These are phyloP conservation scores for Carex littledalei DNA, from an alignment of 176 grass and related monocot species.

Conservation along the genomic window DNA sequence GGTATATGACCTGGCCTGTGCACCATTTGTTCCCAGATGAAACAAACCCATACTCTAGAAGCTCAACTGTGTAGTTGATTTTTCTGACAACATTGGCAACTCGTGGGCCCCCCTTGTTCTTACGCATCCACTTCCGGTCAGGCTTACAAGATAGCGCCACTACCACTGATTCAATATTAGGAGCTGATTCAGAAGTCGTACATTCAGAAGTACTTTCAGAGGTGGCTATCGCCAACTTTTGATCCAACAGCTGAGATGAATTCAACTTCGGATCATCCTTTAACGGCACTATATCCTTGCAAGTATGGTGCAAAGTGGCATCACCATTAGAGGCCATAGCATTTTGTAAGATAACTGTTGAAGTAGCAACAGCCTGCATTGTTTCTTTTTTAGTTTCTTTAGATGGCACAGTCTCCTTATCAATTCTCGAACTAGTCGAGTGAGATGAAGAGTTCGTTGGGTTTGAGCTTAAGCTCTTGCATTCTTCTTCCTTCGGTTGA, in stretches of 20 bases:
- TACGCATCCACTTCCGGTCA: background rate
- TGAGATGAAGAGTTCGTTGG: background rate
- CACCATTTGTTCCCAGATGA: conserved; percentile 71
- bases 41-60: conserved; percentile 63
- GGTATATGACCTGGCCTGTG: conserved; percentile 63
- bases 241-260: conserved; percentile 15
- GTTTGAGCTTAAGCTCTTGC: background rate
- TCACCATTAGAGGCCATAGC: conserved; percentile 33
- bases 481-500: conserved; percentile 10
- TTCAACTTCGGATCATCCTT: conserved; percentile 34
- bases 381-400: background rate
- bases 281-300: conserved; percentile 37
- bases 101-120: conserved; percentile 49
- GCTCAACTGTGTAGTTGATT: conserved; percentile 73
- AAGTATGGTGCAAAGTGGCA: conserved; percentile 31
- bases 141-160: conserved; percentile 4
- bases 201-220: conserved; percentile 28
- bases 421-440: background rate
- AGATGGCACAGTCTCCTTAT: background rate
- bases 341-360: background rate
- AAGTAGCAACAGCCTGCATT: background rate
- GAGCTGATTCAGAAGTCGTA: conserved; percentile 29
- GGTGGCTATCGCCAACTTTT: conserved; percentile 31
- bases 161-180: background rate
- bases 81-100: conserved; percentile 79